A percentile compares a stretch with the other conserved stretches of the same genome.
These are phyloP conservation scores for Wickerhamia fluorescens DNA, from an alignment of 805 yeast genomes.

Conservation along the genomic window DNA sequence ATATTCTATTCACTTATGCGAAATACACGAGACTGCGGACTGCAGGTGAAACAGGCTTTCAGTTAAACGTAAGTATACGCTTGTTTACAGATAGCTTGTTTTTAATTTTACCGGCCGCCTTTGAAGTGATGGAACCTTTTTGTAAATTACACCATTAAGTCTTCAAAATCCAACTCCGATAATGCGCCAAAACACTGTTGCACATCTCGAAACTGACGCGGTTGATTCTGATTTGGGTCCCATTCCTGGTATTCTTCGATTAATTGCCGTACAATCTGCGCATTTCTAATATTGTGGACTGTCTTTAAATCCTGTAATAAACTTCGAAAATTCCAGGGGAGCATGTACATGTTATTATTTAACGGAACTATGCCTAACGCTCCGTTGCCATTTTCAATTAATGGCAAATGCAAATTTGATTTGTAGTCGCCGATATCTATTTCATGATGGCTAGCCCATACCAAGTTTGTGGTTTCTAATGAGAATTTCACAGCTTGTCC, in stretches of 20 bases:
- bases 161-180: conserved; percentile 23
- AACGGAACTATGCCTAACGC: too few species aligned
- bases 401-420: too few species aligned
- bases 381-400: too few species aligned
- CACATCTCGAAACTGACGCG: conserved; percentile 13
- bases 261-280: conserved; percentile 16
- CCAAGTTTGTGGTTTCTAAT: conserved; percentile 31
- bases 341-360: conserved; percentile 13
- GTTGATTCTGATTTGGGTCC: conserved; percentile 14
- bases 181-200: conserved; percentile 28
- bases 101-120: too few species aligned
- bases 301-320: conserved; percentile 26
- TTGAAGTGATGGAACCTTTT: too few species aligned
- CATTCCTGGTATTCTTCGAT: conserved; percentile 19
- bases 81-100: too few species aligned
- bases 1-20: too few species aligned
- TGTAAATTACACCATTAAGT: conserved; percentile 14
- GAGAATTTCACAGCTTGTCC: conserved; percentile 22
- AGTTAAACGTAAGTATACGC: too few species aligned
- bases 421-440: conserved; percentile 4
- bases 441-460: conserved; percentile 6
- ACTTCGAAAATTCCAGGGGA: conserved; percentile 37
- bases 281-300: conserved; percentile 23
- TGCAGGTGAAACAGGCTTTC: too few species aligned
- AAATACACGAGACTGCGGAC: too few species aligned